phyloP scores from a whole-genome alignment of 2,329 filamentous ascomycete genomes.

The Fusarium marasasianum region DNA sequence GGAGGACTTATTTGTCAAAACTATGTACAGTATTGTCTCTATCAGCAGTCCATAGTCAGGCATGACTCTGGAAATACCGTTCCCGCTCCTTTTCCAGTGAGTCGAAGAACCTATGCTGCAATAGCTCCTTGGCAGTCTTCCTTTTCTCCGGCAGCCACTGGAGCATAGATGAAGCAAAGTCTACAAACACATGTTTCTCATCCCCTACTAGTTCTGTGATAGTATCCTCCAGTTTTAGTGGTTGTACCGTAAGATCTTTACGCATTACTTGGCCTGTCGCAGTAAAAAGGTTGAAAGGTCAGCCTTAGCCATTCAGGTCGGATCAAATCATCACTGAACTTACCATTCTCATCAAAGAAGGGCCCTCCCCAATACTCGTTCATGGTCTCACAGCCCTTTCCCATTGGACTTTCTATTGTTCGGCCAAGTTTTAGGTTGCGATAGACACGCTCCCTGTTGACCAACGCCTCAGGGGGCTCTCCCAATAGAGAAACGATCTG shows the following conservation, averaged over 20 bases:
- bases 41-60: neutral
- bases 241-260: neutral
- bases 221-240: slow-evolving; percentile 12
- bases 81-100: neutral
- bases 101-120: slow-evolving; percentile 37
- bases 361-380: slow-evolving; percentile 37
- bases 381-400: slow-evolving; percentile 21
- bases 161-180: slow-evolving; percentile 38
- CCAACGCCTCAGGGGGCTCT: slow-evolving; percentile 15
- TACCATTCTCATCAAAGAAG: slow-evolving; percentile 24
- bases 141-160: slow-evolving; percentile 41
- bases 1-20: too few species aligned
- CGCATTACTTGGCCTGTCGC: neutral
- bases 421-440: slow-evolving; percentile 7
- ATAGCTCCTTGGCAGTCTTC: slow-evolving; percentile 36
- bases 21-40: too few species aligned
- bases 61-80: neutral
- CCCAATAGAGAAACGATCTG: slow-evolving; percentile 32
- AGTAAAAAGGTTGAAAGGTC: neutral
- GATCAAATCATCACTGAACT: neutral
- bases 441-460: slow-evolving; percentile 28
- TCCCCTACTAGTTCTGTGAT: slow-evolving; percentile 29
- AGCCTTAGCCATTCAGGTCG: neutral
- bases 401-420: neutral
- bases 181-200: slow-evolving; percentile 37